A percentile compares a stretch with the other conserved stretches of the same genome.
These are phyloP conservation scores for Cyclotella choctawhatcheeana DNA, from an alignment of 108 stramenopile species.

Conservation along the genomic window DNA sequence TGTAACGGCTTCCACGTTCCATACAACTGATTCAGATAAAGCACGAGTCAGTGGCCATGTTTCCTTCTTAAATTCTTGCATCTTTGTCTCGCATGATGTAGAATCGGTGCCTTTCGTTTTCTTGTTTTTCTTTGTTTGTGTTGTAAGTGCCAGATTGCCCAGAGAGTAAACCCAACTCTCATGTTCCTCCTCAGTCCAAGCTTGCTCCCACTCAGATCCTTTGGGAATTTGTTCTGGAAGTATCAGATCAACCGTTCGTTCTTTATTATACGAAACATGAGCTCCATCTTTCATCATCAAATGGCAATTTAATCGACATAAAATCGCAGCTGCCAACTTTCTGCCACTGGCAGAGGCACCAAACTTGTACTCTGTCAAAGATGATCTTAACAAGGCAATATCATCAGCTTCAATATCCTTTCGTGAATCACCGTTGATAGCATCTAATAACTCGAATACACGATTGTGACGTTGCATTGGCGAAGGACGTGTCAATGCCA, in stretches of 20 bases:
- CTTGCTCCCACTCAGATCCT: constrained; percentile 16
- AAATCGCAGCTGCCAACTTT: constrained; percentile 46
- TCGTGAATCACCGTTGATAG: constrained; percentile 47
- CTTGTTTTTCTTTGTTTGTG: constrained; percentile 2
- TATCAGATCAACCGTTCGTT: constrained; percentile 33
- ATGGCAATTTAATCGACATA: constrained; percentile 47
- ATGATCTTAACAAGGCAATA: constrained; percentile 24
- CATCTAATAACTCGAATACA: constrained; percentile 51
- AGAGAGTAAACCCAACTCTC: constrained; percentile 35
- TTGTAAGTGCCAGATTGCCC: constrained; percentile 50
- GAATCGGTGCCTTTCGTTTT: constrained; percentile 21
- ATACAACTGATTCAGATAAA: constrained; percentile 34
- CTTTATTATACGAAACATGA: constrained; percentile 19
- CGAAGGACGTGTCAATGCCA: constrained; percentile 53
- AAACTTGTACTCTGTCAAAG: constrained; percentile 42
- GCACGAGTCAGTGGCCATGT: constrained; percentile 44
- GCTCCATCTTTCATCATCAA: constrained; percentile 41
- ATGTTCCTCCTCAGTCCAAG: constrained; percentile 43
- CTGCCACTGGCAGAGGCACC: constrained; percentile 49
- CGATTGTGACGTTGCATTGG: constrained; percentile 43
- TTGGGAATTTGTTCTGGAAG: constrained; percentile 8
- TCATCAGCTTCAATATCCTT: constrained; percentile 24
- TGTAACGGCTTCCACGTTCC: constrained; percentile 29
- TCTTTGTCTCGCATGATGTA: constrained; percentile 32
- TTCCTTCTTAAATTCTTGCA: constrained; percentile 43